Evolutionary conservation across 441 rosid species (phyloP).

Genomic region (Viola pubescens): DNA sequence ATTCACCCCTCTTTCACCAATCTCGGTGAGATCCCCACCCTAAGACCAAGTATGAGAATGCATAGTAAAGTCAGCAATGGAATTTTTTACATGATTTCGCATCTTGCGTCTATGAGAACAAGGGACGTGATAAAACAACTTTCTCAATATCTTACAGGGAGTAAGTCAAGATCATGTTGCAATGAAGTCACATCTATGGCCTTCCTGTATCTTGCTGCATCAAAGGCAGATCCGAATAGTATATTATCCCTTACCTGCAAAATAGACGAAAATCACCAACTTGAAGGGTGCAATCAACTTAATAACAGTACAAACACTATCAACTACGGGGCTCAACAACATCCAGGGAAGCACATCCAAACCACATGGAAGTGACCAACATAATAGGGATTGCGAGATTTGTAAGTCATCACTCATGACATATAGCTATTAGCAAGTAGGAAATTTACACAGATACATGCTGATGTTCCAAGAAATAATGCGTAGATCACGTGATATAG

Average conservation of each 20-base stretch:
- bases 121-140: conserved; percentile 4
- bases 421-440: neutral
- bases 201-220: conserved; percentile 59
- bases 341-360: conserved; percentile 16
- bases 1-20: conserved; percentile 95
- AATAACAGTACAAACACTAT: neutral
- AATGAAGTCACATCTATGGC: conserved; percentile 80
- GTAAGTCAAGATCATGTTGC: conserved; percentile 78
- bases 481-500: conserved; percentile 13
- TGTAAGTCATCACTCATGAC: neutral
- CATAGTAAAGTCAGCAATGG: neutral
- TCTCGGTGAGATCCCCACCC: conserved; percentile 97
- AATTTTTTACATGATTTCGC: neutral
- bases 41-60: conserved; percentile 25
- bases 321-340: neutral
- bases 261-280: conserved; percentile 10
- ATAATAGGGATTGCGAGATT: neutral
- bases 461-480: too few species aligned
- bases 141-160: conserved; percentile 60
- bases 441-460: neutral
- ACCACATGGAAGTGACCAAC: neutral
- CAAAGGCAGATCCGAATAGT: conserved; percentile 69
- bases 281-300: neutral
- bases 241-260: conserved; percentile 84
- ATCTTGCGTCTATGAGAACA: conserved; percentile 12